Evolutionary conservation across 305 asterid species (phyloP), one percentile per base, ranked within the genome.

Genomic region (Ajuga reptans): DNA sequence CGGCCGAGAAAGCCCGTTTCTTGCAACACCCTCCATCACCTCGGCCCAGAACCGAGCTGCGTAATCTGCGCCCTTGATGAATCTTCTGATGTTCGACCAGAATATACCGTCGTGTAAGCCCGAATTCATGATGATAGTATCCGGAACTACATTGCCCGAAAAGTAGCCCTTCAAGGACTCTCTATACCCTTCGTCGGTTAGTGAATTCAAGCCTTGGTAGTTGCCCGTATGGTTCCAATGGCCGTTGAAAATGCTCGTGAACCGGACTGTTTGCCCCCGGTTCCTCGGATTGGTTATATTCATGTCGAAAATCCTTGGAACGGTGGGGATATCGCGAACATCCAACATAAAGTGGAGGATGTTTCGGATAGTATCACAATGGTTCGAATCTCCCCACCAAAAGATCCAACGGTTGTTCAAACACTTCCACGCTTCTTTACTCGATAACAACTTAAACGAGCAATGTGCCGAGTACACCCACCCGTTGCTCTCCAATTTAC

Each of bases 341-440:
- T 72, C 95, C 69, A 93, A 62, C 16, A 93, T 66, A 72, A 93
- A 90, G 76, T 86, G 81, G 4, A 93, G 87, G 56, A 90, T 86
- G 85, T 93, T 89, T 2, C 96, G 86, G 2, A 93, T 77, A 0
- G 97, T 93, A 66, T 93, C 98, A 41, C 96, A 89, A 15, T 93
- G 98, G 71, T 93, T 93, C 0, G 98, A 93, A 69, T 93, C 98
- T 0, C 97, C 98, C 98, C 98, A 93, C 98, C 98, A 90, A 59
- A 93, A 93, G 65, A 93, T 93, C 98, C 97, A 93, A 7, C 95
- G 85, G 3, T 73, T 68, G 9, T 53, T 73, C 75, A 89, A 81
- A 62, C 92, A 84, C 0, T 77, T 75, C 98, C 98, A 93, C 0
- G 97, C 94, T 27, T 86, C 83, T 72, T 69, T 52, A 6, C 80